Percentiles rank a stretch among this genome's conserved stretches.
Evolutionary conservation across 2,329 filamentous ascomycete species (phyloP).

Genomic region (Aureobasidium lini): DNA sequence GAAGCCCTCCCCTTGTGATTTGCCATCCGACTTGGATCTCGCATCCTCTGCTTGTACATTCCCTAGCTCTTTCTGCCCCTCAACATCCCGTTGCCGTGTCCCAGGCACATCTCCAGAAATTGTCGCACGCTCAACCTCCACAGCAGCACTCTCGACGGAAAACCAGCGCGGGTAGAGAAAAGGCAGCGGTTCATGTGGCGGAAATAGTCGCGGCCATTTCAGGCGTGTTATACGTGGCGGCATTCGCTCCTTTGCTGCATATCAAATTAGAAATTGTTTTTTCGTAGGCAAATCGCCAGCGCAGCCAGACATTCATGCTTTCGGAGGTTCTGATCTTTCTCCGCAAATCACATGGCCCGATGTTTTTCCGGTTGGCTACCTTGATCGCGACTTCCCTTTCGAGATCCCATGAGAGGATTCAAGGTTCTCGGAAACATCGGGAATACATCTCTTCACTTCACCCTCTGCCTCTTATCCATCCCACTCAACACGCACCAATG

Average conservation of each 20-base stretch:
- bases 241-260: conserved; percentile 6
- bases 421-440: background rate
- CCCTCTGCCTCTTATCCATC: background rate
- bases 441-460: background rate
- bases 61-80: background rate
- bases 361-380: background rate
- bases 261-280: background rate
- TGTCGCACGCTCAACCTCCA: background rate
- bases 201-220: background rate
- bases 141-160: background rate
- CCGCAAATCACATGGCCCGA: background rate
- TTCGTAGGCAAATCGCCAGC: too few species aligned
- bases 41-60: background rate
- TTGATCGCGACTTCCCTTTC: background rate
- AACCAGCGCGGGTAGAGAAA: conserved; percentile 10
- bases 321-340: background rate
- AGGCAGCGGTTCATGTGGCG: background rate
- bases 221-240: conserved; percentile 6
- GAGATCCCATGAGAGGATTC: background rate
- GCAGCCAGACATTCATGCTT: background rate
- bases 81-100: background rate
- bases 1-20: background rate
- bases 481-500: conserved; percentile 16
- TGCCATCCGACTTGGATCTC: too few species aligned
- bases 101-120: background rate